These are phyloP conservation scores for Didymella pinodella DNA, from an alignment of 2,329 filamentous ascomycete species.

Conservation along the genomic window DNA sequence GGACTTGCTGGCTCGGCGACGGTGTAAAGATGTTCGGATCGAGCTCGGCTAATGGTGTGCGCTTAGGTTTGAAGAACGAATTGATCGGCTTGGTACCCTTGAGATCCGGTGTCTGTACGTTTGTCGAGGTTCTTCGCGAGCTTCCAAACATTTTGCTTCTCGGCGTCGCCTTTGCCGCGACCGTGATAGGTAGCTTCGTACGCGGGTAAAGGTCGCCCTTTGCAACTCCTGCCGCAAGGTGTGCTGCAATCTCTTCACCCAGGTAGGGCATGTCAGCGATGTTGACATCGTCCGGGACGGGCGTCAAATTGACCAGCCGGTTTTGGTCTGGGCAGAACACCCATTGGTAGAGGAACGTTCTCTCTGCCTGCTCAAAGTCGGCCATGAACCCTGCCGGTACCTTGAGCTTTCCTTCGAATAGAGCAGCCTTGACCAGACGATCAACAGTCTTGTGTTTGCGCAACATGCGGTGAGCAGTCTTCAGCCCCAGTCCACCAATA, in stretches of 20 bases:
- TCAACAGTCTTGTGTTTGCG: conserved; percentile 90
- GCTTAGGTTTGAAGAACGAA: conserved; percentile 70
- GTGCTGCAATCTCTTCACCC: conserved; percentile 73
- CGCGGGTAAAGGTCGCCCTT: conserved; percentile 86
- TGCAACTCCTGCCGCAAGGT: conserved; percentile 77
- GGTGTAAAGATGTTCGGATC: conserved; percentile 73
- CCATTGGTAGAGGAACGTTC: conserved; percentile 93
- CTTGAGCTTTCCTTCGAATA: conserved; percentile 85
- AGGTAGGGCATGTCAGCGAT: conserved; percentile 81
- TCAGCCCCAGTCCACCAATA: conserved; percentile 85
- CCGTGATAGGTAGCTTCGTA: conserved; percentile 72
- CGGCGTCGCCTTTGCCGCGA: conserved; percentile 44
- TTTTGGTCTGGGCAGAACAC: conserved; percentile 83
- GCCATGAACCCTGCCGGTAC: conserved; percentile 84
- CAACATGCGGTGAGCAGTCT: conserved; percentile 90
- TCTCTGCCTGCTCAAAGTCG: conserved; percentile 83
- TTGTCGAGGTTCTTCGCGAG: conserved; percentile 34
- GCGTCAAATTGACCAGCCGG: conserved; percentile 77
- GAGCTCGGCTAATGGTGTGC: conserved; percentile 70
- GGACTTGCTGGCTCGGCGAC: conserved; percentile 69
- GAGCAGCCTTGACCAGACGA: conserved; percentile 78
- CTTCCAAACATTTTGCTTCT: conserved; percentile 50
- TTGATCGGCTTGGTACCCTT: conserved; percentile 70
- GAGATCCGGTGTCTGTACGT: conserved; percentile 56
- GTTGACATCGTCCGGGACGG: conserved; percentile 68